A percentile compares a stretch with the other conserved stretches of the same genome.
Evolutionary conservation across 257 asterid genomes (phyloP).

Genomic region (Ballota nigra): DNA sequence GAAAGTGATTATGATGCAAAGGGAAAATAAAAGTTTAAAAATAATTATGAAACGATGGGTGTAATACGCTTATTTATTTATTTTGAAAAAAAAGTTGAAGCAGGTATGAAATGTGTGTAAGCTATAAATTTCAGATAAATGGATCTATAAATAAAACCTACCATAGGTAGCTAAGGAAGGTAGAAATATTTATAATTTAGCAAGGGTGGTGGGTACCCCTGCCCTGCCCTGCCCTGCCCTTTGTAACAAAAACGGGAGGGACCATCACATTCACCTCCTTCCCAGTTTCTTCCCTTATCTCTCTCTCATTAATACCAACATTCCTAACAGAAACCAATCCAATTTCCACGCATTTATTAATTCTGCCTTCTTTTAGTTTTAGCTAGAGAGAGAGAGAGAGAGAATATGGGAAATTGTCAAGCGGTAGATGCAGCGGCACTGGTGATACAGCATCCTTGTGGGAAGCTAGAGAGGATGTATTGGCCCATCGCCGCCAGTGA

Average conservation of each 20-base stretch:
- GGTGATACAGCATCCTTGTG: constrained; percentile 82
- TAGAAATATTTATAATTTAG: neutral
- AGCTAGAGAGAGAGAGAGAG: constrained; percentile 18
- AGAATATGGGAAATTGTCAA: constrained; percentile 96
- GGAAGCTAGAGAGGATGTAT: constrained; percentile 69
- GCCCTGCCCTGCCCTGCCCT: too few relatives aligned
- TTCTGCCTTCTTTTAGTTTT: neutral
- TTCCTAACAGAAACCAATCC: constrained; percentile 19
- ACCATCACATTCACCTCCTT: constrained; percentile 24
- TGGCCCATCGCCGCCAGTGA: constrained; percentile 72
- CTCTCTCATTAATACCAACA: constrained; percentile 29
- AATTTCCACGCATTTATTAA: neutral
- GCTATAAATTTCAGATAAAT: too few relatives aligned
- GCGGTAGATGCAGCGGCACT: constrained; percentile 92
- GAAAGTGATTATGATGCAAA: too few relatives aligned
- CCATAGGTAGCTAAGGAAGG: too few relatives aligned
- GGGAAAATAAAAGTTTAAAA: too few relatives aligned
- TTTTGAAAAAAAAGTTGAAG: too few relatives aligned
- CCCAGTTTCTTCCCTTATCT: constrained; percentile 23
- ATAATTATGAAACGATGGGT: too few relatives aligned
- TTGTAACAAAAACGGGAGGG: constrained; percentile 44
- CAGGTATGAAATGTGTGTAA: too few relatives aligned
- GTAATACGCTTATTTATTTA: too few relatives aligned
- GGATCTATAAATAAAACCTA: too few relatives aligned
- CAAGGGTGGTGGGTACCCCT: constrained; percentile 15